Conservation (phyloP, 2,329 filamentous ascomycete species). For the Tolypocladium guangdongense region DNA sequence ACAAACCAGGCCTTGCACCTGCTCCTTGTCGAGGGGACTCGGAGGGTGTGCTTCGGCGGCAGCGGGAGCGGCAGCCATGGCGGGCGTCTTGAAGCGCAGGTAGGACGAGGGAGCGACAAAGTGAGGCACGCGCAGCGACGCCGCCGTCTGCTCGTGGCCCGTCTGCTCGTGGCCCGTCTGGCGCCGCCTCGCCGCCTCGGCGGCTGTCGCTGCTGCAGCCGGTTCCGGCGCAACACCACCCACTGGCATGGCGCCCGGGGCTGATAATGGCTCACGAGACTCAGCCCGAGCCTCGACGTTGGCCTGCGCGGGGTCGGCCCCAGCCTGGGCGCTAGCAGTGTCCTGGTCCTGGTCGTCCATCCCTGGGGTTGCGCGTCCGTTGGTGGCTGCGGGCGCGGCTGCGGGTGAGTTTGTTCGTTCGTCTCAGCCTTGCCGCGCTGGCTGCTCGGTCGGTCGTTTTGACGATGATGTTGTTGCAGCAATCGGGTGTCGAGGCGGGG, state of each 20-base stretch:
- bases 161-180: neutral
- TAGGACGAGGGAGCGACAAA: constrained; percentile 52
- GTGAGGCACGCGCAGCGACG: constrained; percentile 30
- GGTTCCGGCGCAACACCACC: neutral
- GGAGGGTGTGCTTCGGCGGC: constrained; percentile 27
- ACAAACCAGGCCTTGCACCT: constrained; percentile 64
- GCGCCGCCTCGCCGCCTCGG: neutral
- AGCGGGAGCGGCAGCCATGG: constrained; percentile 19
- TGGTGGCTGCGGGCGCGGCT: neutral
- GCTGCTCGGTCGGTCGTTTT: neutral
- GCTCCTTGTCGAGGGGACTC: constrained; percentile 61
- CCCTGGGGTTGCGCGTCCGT: neutral
- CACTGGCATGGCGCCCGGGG: neutral
- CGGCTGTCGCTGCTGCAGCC: neutral
- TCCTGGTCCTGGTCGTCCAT: constrained; percentile 7
- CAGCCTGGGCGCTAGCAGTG: constrained; percentile 5
- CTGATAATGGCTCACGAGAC: constrained; percentile 9
- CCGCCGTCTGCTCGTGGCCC: constrained; percentile 2
- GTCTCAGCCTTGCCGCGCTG: neutral
- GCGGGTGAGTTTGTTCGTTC: too few relatives aligned
- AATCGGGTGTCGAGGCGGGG: neutral
- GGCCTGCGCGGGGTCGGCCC: constrained; percentile 7
- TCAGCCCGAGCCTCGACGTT: constrained; percentile 4
- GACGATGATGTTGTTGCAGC: neutral
- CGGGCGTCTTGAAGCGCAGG: constrained; percentile 30